These are phyloP conservation scores for Arabis alpina DNA, from an alignment of 345 rosid genomes.

Conservation along the genomic window DNA sequence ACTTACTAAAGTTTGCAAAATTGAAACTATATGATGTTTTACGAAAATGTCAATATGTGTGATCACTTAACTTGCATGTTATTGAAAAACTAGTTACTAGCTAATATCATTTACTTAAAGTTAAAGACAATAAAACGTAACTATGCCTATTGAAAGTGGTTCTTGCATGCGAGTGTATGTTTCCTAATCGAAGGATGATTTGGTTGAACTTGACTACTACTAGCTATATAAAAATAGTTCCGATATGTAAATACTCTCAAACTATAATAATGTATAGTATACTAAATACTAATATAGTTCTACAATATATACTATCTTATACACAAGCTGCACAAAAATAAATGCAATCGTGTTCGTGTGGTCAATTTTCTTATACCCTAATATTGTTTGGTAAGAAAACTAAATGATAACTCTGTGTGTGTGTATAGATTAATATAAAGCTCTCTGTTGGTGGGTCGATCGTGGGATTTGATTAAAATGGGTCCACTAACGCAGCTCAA, in stretches of 20 bases:
- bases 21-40: too few relatives aligned
- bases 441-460: conserved; percentile 37
- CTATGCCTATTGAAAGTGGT: too few relatives aligned
- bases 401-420: conserved; percentile 11
- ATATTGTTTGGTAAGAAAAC: conserved; percentile 22
- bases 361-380: conserved; percentile 31
- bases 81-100: too few relatives aligned
- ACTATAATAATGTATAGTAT: background rate
- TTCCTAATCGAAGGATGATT: background rate
- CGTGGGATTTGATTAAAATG: conserved; percentile 28
- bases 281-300: background rate
- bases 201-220: background rate
- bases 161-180: too few relatives aligned
- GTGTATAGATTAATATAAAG: conserved; percentile 35
- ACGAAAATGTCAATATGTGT: too few relatives aligned
- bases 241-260: background rate
- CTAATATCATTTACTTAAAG: too few relatives aligned
- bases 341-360: conserved; percentile 35
- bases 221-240: background rate
- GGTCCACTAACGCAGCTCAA: conserved; percentile 37
- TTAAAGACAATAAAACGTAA: too few relatives aligned
- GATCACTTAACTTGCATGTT: too few relatives aligned
- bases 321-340: conserved; percentile 30
- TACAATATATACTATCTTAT: background rate
- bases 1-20: background rate